phyloP scores from a whole-genome alignment of 1,284 basidiomycete species.

The Ganoderma multipileum region DNA sequence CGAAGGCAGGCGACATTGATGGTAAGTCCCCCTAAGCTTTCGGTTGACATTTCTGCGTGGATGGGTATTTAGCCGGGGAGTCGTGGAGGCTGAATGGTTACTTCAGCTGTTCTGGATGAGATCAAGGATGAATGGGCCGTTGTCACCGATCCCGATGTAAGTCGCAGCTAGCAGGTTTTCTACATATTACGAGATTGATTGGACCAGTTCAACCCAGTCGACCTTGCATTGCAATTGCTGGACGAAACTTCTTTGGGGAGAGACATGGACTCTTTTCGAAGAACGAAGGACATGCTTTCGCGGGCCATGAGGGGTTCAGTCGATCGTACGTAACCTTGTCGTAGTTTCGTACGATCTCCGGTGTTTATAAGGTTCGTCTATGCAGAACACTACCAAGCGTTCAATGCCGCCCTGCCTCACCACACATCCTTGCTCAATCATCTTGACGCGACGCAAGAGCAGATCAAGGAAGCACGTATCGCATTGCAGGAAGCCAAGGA shows the following conservation, averaged over 20 bases:
- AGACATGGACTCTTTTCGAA: slow-evolving; percentile 76
- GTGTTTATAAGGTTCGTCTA: not conserved
- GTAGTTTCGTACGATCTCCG: not conserved
- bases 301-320: slow-evolving; percentile 84
- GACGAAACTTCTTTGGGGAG: slow-evolving; percentile 76
- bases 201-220: slow-evolving; percentile 87
- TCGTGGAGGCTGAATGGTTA: slow-evolving; percentile 11
- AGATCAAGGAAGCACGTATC: slow-evolving; percentile 75
- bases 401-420: slow-evolving; percentile 89
- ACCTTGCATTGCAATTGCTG: slow-evolving; percentile 87
- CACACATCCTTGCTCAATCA: slow-evolving; percentile 81
- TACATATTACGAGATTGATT: slow-evolving; percentile 25
- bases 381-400: slow-evolving; percentile 88
- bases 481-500: slow-evolving; percentile 84
- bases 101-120: slow-evolving; percentile 79
- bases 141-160: slow-evolving; percentile 84
- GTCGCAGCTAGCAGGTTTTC: slow-evolving; percentile 34
- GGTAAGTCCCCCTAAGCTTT: slow-evolving; percentile 52
- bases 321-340: slow-evolving; percentile 64
- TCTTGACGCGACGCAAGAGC: slow-evolving; percentile 73
- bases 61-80: not conserved
- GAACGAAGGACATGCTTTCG: slow-evolving; percentile 78
- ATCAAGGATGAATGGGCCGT: slow-evolving; percentile 92
- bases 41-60: not conserved
- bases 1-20: slow-evolving; percentile 76